Conservation (phyloP, 192 early-diverging fungal species). For the Rhizophagus clarus region DNA sequence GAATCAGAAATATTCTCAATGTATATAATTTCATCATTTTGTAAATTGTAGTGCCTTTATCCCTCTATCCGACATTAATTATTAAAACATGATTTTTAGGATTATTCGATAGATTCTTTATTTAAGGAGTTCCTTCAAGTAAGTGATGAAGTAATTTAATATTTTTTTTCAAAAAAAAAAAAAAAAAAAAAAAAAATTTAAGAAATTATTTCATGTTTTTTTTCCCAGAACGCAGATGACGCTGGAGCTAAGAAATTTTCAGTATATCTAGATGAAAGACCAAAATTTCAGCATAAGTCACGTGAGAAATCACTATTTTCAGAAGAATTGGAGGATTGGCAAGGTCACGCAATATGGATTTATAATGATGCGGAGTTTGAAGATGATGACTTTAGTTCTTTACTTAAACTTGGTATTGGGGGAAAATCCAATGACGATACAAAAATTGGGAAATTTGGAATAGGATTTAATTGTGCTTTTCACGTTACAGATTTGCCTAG, state of each 20-base stretch:
- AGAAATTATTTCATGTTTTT: too few species aligned
- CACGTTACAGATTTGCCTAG: too few species aligned
- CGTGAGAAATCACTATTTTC: conserved; percentile 13
- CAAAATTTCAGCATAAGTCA: not conserved
- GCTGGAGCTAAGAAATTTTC: conserved; percentile 34
- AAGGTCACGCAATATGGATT: conserved; percentile 39
- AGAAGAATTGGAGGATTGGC: conserved; percentile 35
- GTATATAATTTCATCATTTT: too few species aligned
- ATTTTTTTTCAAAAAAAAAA: too few species aligned
- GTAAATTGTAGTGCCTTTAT: too few species aligned
- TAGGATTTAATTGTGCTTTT: too few species aligned
- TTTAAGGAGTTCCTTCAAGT: conserved; percentile 1
- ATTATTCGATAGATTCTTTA: not conserved
- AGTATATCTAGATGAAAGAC: conserved; percentile 31
- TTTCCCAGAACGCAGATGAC: conserved; percentile 4
- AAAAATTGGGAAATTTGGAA: conserved; percentile 40
- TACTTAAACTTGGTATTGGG: conserved; percentile 28
- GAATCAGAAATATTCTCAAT: not conserved
- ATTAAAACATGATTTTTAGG: too few species aligned
- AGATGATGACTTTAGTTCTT: conserved; percentile 26
- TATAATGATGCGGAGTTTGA: conserved; percentile 40
- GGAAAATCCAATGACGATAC: conserved; percentile 30
- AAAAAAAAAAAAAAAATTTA: too few species aligned
- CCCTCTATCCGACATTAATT: too few species aligned
- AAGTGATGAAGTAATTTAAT: not conserved